Conservation (phyloP, 225 moss, liverwort and hornwort species). For the Pseudoscleropodium purum region DNA sequence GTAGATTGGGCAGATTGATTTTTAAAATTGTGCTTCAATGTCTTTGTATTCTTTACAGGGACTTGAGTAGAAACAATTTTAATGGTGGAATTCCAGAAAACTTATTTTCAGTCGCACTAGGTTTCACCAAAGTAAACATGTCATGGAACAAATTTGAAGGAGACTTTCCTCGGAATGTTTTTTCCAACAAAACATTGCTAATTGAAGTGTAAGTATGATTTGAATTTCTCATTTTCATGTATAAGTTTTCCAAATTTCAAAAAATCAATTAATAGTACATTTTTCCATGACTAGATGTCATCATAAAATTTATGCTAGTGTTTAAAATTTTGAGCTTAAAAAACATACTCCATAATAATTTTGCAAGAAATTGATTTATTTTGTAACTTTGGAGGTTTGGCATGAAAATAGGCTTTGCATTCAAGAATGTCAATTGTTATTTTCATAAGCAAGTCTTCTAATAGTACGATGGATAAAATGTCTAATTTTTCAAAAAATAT, state of each 20-base stretch:
- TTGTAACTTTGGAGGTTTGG: accelerated
- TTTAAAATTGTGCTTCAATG: not conserved
- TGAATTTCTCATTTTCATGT: not conserved
- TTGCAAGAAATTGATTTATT: too few relatives aligned
- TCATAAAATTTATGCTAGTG: too few relatives aligned
- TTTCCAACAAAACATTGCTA: not conserved
- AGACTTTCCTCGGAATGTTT: not conserved
- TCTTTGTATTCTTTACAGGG: not conserved
- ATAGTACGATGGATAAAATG: not conserved
- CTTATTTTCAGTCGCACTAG: not conserved
- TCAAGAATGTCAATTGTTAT: not conserved
- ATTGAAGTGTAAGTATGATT: not conserved
- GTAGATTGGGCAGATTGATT: not conserved
- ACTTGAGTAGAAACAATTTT: not conserved
- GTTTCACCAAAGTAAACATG: not conserved
- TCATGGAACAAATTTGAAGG: not conserved
- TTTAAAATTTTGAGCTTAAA: too few relatives aligned
- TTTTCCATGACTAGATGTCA: not conserved
- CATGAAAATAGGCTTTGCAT: not conserved
- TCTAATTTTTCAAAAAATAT: not conserved
- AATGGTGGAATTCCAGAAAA: not conserved
- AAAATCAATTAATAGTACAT: not conserved
- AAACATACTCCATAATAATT: not conserved
- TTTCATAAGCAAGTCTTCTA: too few relatives aligned
- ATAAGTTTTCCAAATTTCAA: too few relatives aligned